Evolutionary conservation across 1,284 basidiomycete genomes (phyloP).

Genomic region (Tetrapyrgos nigripes): DNA sequence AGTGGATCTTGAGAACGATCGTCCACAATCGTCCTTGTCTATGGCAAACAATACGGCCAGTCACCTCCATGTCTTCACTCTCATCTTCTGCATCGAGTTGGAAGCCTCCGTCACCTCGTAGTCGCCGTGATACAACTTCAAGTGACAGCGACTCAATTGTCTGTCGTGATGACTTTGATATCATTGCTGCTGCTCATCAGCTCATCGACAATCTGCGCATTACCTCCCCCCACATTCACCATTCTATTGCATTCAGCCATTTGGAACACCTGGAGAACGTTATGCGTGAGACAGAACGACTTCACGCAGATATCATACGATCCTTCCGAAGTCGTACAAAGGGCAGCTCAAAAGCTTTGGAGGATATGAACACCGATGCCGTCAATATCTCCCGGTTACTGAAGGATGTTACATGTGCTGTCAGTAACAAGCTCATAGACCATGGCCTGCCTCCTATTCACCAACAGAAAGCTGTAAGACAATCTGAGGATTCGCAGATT

Average conservation of each 20-base stretch:
- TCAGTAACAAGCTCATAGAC: conserved; percentile 45
- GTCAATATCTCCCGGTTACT: conserved; percentile 43
- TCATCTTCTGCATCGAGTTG: conserved; percentile 44
- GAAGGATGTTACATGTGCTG: conserved; percentile 48
- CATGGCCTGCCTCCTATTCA: conserved; percentile 41
- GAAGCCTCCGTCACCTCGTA: conserved; percentile 18
- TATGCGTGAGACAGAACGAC: conserved; percentile 52
- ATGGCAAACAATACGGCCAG: conserved; percentile 61
- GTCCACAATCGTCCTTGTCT: conserved; percentile 61
- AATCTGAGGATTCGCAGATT: conserved; percentile 62
- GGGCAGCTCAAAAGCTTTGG: conserved; percentile 55
- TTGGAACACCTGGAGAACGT: conserved; percentile 50
- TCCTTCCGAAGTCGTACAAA: conserved; percentile 57
- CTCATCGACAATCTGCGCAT: conserved; percentile 60
- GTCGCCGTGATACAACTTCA: conserved; percentile 29
- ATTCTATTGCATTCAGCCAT: conserved; percentile 40
- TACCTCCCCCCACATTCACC: conserved; percentile 47
- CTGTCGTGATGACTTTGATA: conserved; percentile 45
- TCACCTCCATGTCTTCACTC: conserved; percentile 49
- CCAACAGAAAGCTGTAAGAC: conserved; percentile 41
- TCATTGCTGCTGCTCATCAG: conserved; percentile 49
- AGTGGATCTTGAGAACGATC: conserved; percentile 47
- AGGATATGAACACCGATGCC: conserved; percentile 50
- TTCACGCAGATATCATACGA: conserved; percentile 50
- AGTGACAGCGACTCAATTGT: conserved; percentile 22